Conservation (phyloP, 1,284 basidiomycete genomes). For the Limonomyces culmigenus region DNA sequence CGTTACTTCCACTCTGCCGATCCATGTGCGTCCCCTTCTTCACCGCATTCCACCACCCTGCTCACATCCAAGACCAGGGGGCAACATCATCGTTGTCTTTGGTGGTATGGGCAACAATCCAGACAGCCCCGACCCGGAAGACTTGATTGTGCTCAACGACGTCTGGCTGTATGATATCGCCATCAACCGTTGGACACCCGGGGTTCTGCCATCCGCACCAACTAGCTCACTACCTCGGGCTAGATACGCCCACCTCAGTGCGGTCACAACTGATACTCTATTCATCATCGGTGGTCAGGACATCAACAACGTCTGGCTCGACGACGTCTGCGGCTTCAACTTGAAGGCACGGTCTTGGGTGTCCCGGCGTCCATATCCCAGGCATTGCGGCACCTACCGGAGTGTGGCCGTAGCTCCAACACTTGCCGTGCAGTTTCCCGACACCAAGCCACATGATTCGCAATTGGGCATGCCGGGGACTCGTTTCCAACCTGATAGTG, state of each 20-base stretch:
- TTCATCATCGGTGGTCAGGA: slow-evolving; percentile 93
- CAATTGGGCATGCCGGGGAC: slow-evolving; percentile 36
- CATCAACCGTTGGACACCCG: slow-evolving; percentile 46
- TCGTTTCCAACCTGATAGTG: slow-evolving; percentile 37
- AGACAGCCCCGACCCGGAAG: slow-evolving; percentile 48
- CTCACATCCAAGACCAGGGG: slow-evolving; percentile 41
- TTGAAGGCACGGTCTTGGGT: slow-evolving; percentile 60
- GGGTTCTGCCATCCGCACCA: slow-evolving; percentile 9
- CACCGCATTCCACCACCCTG: not conserved
- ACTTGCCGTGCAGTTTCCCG: slow-evolving; percentile 50
- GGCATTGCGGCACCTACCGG: slow-evolving; percentile 87
- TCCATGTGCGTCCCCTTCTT: slow-evolving; percentile 46
- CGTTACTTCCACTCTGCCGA: slow-evolving; percentile 90
- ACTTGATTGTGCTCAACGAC: slow-evolving; percentile 70
- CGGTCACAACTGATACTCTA: slow-evolving; percentile 67
- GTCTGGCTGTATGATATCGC: slow-evolving; percentile 72
- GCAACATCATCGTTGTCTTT: slow-evolving; percentile 77
- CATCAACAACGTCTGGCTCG: slow-evolving; percentile 78
- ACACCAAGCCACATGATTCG: slow-evolving; percentile 24
- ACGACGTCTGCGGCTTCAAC: slow-evolving; percentile 82
- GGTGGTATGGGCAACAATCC: slow-evolving; percentile 81
- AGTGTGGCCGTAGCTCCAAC: slow-evolving; percentile 70
- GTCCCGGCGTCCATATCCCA: slow-evolving; percentile 61
- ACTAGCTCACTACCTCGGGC: slow-evolving; percentile 44
- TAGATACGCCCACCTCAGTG: slow-evolving; percentile 83